phyloP scores from a whole-genome alignment of 2,329 filamentous ascomycete genomes.

The Metarhizium album region DNA sequence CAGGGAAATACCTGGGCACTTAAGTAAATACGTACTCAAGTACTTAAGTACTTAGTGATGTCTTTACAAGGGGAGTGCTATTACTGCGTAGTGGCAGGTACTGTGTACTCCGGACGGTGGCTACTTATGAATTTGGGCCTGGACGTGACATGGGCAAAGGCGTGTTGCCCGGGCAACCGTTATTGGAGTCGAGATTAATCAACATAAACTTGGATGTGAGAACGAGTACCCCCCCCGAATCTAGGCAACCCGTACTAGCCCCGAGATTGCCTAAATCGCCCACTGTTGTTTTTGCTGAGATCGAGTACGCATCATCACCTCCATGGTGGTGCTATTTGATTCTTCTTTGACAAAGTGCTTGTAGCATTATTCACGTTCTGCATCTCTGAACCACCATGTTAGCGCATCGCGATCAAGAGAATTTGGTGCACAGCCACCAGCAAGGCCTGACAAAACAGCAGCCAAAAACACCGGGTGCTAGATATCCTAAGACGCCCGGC shows the following conservation, averaged over 20 bases:
- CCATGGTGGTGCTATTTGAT: background rate
- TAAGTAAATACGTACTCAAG: too few relatives aligned
- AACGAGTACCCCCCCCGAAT: conserved; percentile 12
- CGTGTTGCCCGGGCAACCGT: conserved; percentile 20
- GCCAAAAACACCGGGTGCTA: conserved; percentile 70
- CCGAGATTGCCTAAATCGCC: background rate
- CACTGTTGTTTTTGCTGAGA: background rate
- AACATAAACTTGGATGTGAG: conserved; percentile 5
- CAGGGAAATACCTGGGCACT: too few relatives aligned
- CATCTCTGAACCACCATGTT: conserved; percentile 43
- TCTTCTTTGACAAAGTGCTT: background rate
- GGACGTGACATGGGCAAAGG: background rate
- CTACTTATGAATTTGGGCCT: too few relatives aligned
- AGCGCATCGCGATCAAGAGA: conserved; percentile 79
- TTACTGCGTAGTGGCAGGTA: too few relatives aligned
- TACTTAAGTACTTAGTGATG: too few relatives aligned
- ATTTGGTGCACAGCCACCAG: conserved; percentile 67
- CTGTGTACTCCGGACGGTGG: too few relatives aligned
- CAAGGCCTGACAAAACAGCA: conserved; percentile 66
- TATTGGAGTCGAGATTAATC: background rate
- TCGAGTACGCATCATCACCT: background rate
- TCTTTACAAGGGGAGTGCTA: too few relatives aligned
- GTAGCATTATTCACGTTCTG: background rate
- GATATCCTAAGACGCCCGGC: conserved; percentile 73
- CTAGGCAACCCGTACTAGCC: background rate